A percentile compares a stretch with the other conserved stretches of the same genome.
Evolutionary conservation across 2,329 filamentous ascomycete species (phyloP).

Genomic region (Hypoxylon sp.): DNA sequence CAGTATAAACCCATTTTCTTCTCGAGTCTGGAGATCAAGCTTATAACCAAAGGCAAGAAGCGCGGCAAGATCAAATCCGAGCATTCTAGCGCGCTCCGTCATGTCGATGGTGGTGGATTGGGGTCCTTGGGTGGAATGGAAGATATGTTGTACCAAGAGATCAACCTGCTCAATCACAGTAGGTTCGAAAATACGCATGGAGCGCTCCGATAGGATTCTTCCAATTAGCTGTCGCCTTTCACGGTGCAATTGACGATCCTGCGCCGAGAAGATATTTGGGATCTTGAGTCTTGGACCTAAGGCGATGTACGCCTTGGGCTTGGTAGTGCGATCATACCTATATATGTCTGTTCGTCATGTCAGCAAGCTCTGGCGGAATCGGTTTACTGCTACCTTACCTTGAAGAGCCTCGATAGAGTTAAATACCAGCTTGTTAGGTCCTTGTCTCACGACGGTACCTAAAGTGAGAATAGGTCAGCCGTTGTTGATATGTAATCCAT

Average conservation of each 20-base stretch:
- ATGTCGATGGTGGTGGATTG: slow-evolving; percentile 4
- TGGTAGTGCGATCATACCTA: background rate
- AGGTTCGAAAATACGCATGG: slow-evolving; percentile 29
- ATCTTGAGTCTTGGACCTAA: background rate
- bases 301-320: background rate
- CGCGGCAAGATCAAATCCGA: slow-evolving; percentile 1
- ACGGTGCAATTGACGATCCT: slow-evolving; percentile 9
- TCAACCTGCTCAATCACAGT: slow-evolving; percentile 25
- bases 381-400: slow-evolving; percentile 1
- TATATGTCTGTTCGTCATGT: background rate
- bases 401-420: slow-evolving; percentile 23
- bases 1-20: background rate
- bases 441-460: slow-evolving; percentile 26
- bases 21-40: background rate
- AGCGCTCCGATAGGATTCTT: slow-evolving; percentile 14
- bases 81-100: background rate
- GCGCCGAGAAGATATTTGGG: background rate
- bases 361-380: background rate
- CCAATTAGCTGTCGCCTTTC: slow-evolving; percentile 19
- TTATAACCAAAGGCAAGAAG: slow-evolving; percentile 7
- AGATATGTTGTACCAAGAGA: slow-evolving; percentile 11
- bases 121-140: background rate
- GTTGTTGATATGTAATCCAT: background rate
- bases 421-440: slow-evolving; percentile 34
- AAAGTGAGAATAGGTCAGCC: background rate